Base-by-base conservation (phyloP, 768 basidiomycete genomes). In the Lactifluus pinguis region DNA sequence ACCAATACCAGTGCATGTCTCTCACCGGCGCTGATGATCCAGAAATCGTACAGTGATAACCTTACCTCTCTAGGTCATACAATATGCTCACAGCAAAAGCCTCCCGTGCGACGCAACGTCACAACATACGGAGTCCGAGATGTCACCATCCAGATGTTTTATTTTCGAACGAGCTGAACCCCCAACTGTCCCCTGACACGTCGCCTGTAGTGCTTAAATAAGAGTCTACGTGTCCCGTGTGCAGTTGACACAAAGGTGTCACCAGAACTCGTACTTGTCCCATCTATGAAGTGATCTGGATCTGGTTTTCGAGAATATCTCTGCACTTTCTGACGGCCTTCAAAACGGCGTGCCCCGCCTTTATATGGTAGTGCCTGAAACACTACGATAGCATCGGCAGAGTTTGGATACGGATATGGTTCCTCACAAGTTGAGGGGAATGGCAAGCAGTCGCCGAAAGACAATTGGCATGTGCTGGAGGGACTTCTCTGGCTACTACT, bases 321-420 rank as follows among this genome's bases (percentile, higher is more conserved):
- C 17, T 44, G 14, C 19, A 39, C 41, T 29, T 29, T 62, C 30
- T 34, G 17, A 30, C 21, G 39, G 21, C 34, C 17, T 13, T 54
- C 47, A n/a, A 62, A 53, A 19, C n/a, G 38, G 4, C 29, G 38
- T 10, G 25, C 11, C 13, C 29, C 29, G 39, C 13, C 8, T 15
- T 53, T 57, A 21, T 44, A 10, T n/a, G 3, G n/a, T 2, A 38
- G 39, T 13, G 38, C 14, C 32, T 62, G 52, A 53, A 62, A 58
- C 21, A 54, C 32, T 8, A 52, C 56, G 25, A 58, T 13, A 21
- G 56, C 61, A 19, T 62, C 56, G 9, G 52, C n/a, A n/a, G n/a
- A n/a, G n/a, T n/a, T n/a, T n/a, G n/a, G n/a, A n/a, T n/a, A 62
- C 10, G 61, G 61, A 49, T 58, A 58, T 5, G 61, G 57, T 30